phyloP scores from a whole-genome alignment of 2,329 filamentous ascomycete genomes.

The Cladophialophora carrionii region DNA sequence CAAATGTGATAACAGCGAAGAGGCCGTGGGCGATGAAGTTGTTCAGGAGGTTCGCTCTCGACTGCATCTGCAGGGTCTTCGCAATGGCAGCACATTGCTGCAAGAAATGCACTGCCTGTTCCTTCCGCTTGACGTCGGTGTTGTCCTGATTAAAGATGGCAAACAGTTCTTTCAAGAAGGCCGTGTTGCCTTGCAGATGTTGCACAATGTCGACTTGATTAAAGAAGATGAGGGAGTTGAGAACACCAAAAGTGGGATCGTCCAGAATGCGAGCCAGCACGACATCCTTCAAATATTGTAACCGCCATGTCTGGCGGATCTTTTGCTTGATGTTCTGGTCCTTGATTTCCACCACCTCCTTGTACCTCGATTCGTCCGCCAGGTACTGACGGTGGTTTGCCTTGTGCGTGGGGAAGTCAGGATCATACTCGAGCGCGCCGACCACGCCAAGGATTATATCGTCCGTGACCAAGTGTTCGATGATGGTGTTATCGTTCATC shows the following conservation, averaged over 20 bases:
- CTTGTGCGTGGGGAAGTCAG: slow-evolving; percentile 96
- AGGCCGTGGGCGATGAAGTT: slow-evolving; percentile 89
- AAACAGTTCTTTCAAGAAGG: slow-evolving; percentile 84
- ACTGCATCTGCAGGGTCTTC: slow-evolving; percentile 87
- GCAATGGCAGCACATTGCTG: slow-evolving; percentile 94
- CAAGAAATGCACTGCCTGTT: slow-evolving; percentile 93
- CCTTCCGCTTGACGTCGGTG: slow-evolving; percentile 71
- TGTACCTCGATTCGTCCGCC: slow-evolving; percentile 83
- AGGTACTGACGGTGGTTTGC: slow-evolving; percentile 96
- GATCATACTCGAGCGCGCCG: slow-evolving; percentile 94
- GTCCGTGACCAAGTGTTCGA: slow-evolving; percentile 90
- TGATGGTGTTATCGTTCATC: slow-evolving; percentile 91
- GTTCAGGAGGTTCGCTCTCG: slow-evolving; percentile 78
- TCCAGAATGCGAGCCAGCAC: slow-evolving; percentile 94
- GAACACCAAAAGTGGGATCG: slow-evolving; percentile 94
- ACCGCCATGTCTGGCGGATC: slow-evolving; percentile 92
- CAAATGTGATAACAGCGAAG: slow-evolving; percentile 87
- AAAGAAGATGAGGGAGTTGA: slow-evolving; percentile 98
- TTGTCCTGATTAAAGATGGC: slow-evolving; percentile 74
- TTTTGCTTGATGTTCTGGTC: slow-evolving; percentile 80
- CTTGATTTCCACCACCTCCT: slow-evolving; percentile 92
- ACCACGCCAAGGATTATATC: slow-evolving; percentile 88
- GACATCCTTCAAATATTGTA: slow-evolving; percentile 98
- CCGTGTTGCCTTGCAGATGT: slow-evolving; percentile 80
- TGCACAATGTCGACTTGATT: slow-evolving; percentile 98